Evolutionary conservation across 208 protist species (phyloP), one percentile per base, ranked within the genome.

Genomic region (Balamuthia mandrillaris): DNA sequence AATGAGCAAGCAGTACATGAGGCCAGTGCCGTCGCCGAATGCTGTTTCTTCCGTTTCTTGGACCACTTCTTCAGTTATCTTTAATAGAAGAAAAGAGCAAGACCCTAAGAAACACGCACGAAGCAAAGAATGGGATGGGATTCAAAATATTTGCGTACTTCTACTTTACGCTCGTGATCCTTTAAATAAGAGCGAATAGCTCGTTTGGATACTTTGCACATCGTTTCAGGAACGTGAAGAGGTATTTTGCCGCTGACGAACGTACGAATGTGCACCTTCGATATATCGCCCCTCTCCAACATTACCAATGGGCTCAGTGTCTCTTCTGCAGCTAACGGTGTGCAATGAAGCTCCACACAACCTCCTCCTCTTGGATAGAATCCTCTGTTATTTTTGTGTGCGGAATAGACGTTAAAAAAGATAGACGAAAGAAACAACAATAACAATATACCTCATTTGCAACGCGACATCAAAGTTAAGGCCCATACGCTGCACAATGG

Each of bases 281-380:
- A 29, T 0, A 91, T 31, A 12, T 90, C 51, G 33, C 88, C 88
- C 4, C 51, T 54, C 2, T 88, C 60, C 14, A 56, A n/a, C 3
- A 91, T 39, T 2, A 51, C 56, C 7, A 91, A 85, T 18, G 88
- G 81, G 9, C 75, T 49, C 10, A 91, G 16, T 21, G 81, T 52
- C 12, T 33, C 37, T 10, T 63, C 29, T 0, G 81, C 9, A 16
- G 87, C n/a, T n/a, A n/a, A n/a, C n/a, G n/a, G 79, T 63, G 85
- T 37, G 3, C 68, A 88, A 2, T 37, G 78, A 3, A 91, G n/a
- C 4, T 44, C 44, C 1, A 88, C 41, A 10, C 24, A 21, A 24
- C 88, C 88, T 24, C 86, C 63, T 9, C 88, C 88, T 31, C 31
- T 60, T 56, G 88, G 88, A 58, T 60, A 91, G 49, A 68, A 91